Evolutionary conservation across 768 basidiomycete species (phyloP).

Genomic region (Tricholoma terreum): DNA sequence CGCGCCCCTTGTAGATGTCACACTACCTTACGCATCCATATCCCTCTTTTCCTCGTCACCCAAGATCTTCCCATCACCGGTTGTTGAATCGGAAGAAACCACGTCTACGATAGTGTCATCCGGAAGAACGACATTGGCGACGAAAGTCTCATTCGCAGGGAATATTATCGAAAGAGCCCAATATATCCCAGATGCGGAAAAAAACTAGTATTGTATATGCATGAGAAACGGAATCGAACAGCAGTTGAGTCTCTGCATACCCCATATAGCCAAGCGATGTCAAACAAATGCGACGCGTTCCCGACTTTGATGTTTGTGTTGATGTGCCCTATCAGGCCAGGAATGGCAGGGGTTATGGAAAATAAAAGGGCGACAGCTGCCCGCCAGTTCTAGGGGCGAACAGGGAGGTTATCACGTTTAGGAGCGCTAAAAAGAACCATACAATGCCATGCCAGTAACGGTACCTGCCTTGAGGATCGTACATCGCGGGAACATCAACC

Average conservation of each 20-base stretch:
- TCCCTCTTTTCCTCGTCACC: background rate
- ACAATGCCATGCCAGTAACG: conserved; percentile 74
- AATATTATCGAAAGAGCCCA: conserved; percentile 36
- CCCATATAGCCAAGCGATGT: conserved; percentile 75
- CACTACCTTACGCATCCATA: background rate
- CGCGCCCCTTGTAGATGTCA: no score
- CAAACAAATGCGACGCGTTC: conserved; percentile 52
- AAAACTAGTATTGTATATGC: conserved; percentile 29
- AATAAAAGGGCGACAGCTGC: conserved; percentile 65
- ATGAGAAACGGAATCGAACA: background rate
- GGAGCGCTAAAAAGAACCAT: conserved; percentile 21
- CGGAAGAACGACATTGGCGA: conserved; percentile 32
- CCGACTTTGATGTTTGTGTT: conserved; percentile 63
- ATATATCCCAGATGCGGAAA: conserved; percentile 32
- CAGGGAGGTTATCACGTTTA: conserved; percentile 1
- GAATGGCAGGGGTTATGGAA: conserved; percentile 68
- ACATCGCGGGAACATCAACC: conserved; percentile 84
- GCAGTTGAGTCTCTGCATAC: conserved; percentile 36
- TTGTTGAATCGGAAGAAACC: background rate
- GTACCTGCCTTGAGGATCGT: conserved; percentile 75
- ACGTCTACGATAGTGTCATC: conserved; percentile 16
- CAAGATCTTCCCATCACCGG: background rate
- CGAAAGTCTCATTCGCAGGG: conserved; percentile 41
- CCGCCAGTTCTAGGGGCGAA: conserved; percentile 68
- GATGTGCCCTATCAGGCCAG: conserved; percentile 76